phyloP scores from a whole-genome alignment of 306 rosid genomes.

The Prunus padus region DNA sequence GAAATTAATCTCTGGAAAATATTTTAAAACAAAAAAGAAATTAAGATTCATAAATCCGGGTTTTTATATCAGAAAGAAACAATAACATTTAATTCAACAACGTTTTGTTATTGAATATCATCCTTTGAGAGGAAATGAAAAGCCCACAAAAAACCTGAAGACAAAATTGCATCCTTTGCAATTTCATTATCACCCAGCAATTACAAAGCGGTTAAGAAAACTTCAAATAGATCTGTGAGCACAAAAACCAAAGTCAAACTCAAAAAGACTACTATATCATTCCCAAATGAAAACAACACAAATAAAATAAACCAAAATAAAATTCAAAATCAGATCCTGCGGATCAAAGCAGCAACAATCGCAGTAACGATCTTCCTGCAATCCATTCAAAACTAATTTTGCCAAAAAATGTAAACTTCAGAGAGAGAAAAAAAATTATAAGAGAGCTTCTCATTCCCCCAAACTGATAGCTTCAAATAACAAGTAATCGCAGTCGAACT shows the following conservation, averaged over 20 bases:
- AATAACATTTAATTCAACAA: neutral
- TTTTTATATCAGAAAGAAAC: neutral
- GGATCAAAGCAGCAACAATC: neutral
- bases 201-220: neutral
- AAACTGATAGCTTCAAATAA: neutral
- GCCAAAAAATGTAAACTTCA: neutral
- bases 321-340: neutral
- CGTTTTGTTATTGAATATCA: neutral
- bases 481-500: conserved; percentile 4
- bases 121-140: neutral
- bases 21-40: neutral
- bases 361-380: neutral
- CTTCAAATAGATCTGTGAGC: conserved; percentile 10
- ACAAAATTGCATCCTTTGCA: neutral
- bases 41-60: too few relatives aligned
- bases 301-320: neutral
- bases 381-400: neutral
- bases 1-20: neutral
- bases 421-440: too few relatives aligned
- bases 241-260: conserved; percentile 12
- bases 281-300: neutral
- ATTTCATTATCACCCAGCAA: neutral
- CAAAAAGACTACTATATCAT: neutral
- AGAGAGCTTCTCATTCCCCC: neutral
- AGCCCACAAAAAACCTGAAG: too few relatives aligned